Base-by-base conservation (phyloP, 805 yeast species). In the Yamadazyma philogaea region DNA sequence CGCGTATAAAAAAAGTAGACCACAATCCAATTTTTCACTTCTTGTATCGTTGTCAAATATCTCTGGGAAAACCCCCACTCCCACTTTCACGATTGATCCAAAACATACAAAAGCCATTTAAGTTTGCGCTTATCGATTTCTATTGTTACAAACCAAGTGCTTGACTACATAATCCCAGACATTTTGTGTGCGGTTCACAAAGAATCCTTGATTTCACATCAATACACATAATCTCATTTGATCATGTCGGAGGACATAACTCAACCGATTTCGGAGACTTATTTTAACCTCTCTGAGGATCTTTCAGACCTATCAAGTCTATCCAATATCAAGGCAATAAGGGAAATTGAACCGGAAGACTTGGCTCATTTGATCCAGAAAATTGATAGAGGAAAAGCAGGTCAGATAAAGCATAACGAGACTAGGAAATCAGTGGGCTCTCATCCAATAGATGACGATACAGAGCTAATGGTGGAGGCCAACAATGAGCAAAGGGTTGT, bases 201-300 rank as follows among this genome's bases (percentile, higher is more conserved):
- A 24, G 28, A 11, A 24, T n/a, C 8, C 28, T 24, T 11, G 5
- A 24, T 24, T n/a, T n/a, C 10, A 18, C 33, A 3, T 30, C n/a
- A 30, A 14, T n/a, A 34, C 20, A 33, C 36, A 19, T 3, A 33
- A 14, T 7, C 36, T 26, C 15, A 14, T 20, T 33, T 20, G 8
- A 21, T 2, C 28, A 34, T 34, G 37, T 14, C 28, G 7, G 57
- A 55, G 32, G 61, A 57, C 34, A 40, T 56, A 32, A 48, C 60
- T 14, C 57, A 53, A 34, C 59, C 59, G n/a, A 38, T 56, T 33
- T 51, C 65, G 8, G 67, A 64, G 48, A 61, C 68, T 18, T 63
- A 56, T 43, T 44, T 53, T 41, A 61, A 61, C 44, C 50, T 61
- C 15, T 44, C 53, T 4, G 43, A 40, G 24, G 53, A 49, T 20